Base-by-base conservation (phyloP, 257 asterid species). In the Misopates orontium region DNA sequence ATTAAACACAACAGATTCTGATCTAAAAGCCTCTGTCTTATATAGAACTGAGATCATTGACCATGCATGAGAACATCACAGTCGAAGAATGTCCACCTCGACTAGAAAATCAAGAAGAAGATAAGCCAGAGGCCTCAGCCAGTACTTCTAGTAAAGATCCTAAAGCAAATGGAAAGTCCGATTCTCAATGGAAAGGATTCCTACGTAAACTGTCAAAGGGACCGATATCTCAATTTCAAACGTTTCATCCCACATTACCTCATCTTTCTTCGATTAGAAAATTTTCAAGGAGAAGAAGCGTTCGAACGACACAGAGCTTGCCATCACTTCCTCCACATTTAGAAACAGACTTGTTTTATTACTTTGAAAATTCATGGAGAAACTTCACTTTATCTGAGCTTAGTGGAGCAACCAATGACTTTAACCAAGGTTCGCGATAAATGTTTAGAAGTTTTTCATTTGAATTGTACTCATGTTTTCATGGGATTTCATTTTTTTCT, bases 341-440 rank as follows among this genome's bases (percentile, higher is more conserved):
- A 21, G 97, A 94, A 18, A 71, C 81, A 14, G 88, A 83, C 64
- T 59, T 94, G 64, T 73, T 67, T 70, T 73, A 81, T 58, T 94
- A 91, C 84, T 85, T 94, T 9, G 87, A 88, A 64, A 75, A 91
- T n/a, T 79, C 91, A 0, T 94, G 99, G 99, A 90, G 77, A 75
- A 88, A 85, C 69, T 94, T 82, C 86, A 77, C 89, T 56, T 89
- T 90, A 25, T 13, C 84, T 0, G 97, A 94, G 62, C 91, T 94
- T 31, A 40, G 85, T 76, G 66, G 45, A 10, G 94, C 88, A 17
- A 94, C 97, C 5, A 18, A 88, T 75, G 75, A 88, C 75, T 94
- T 90, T 70, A 79, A 71, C 80, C 63, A 56, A 22, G 97, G 99
- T 93, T 86, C 3, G 22, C 44, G 14, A 45, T 22, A 14, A 48